Evolutionary conservation across 2,329 filamentous ascomycete genomes (phyloP), one percentile per base, ranked within the genome.

Genomic region (Huntiella moniliformis): DNA sequence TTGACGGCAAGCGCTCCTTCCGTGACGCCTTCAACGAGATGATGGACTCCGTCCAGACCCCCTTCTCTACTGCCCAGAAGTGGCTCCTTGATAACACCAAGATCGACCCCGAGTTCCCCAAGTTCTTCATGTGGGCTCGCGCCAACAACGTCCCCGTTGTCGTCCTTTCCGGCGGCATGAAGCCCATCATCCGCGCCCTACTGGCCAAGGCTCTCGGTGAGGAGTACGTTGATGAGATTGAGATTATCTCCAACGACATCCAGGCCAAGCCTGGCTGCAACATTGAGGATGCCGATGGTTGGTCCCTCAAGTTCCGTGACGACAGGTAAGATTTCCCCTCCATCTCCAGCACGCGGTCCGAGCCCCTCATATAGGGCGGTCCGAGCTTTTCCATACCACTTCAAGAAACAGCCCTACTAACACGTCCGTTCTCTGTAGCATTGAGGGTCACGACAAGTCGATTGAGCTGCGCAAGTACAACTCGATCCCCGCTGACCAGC

Each of bases 381-480:
- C 22, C 22, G 22, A 28, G 22, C 22, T 39, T 16, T 15, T 17
- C 16, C 13, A 38, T 38, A 7, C n/a, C 13, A 28, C 22, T 43
- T 35, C 10, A 10, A 11, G 31, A 31, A 38, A 38, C 15, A 35
- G 44, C 38, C 36, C 41, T 47, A 40, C 46, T 54, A 41, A 54
- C 17, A 28, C 16, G 51, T 38, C 11, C 17, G n/a, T 31, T 33
- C 33, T 36, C 32, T 36, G 33, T 38, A 83, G 81, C 57, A 71
- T 78, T 49, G 92, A 92, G 56, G 91, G 91, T n/a, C 91, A 98
- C 59, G 88, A 98, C 70, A 98, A 98, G 73, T 87, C 80, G 18
- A 68, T 88, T 45, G 84, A 91, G 59, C 85, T 98, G 56, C 77
- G 83, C 53, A 85, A 85, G 44, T 96, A 96, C 63, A 79, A 80